These are phyloP conservation scores for Aspergillus pseudoterreus DNA, from an alignment of 2,329 filamentous ascomycete genomes.

Conservation along the genomic window DNA sequence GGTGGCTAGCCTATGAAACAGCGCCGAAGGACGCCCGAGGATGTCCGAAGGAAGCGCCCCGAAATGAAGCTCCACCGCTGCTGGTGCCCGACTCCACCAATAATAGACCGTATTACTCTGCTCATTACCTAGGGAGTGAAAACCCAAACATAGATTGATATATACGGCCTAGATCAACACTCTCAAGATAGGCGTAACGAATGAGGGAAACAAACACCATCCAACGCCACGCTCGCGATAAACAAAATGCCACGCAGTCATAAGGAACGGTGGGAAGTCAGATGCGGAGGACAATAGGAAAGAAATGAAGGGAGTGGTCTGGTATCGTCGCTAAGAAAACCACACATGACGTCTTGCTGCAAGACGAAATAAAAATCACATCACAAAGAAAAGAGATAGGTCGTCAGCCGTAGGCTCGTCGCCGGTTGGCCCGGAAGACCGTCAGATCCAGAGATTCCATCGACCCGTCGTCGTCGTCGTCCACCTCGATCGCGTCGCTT, in stretches of 20 bases:
- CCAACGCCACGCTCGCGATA: background rate
- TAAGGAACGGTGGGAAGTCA: background rate
- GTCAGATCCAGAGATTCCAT: constrained; percentile 17
- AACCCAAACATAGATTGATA: too few relatives aligned
- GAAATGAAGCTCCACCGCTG: too few relatives aligned
- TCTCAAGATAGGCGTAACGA: too few relatives aligned
- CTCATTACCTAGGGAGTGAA: too few relatives aligned
- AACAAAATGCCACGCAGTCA: background rate
- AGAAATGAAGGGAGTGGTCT: constrained; percentile 2
- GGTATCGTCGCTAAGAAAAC: constrained; percentile 7
- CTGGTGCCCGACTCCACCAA: too few relatives aligned
- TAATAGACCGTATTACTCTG: too few relatives aligned
- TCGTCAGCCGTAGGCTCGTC: constrained; percentile 4
- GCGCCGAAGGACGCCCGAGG: background rate
- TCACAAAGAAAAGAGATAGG: too few relatives aligned
- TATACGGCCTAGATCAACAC: too few relatives aligned
- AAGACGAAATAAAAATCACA: background rate
- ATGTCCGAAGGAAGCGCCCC: background rate
- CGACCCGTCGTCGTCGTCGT: constrained; percentile 15
- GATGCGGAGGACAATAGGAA: background rate
- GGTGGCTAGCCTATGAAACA: background rate
- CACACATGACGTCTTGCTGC: background rate
- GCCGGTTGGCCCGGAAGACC: constrained; percentile 15
- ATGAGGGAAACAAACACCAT: too few relatives aligned
- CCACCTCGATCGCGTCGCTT: constrained; percentile 15